Evolutionary conservation across 352 stramenopile genomes (phyloP).

Genomic region (Pythium aphanidermatum): DNA sequence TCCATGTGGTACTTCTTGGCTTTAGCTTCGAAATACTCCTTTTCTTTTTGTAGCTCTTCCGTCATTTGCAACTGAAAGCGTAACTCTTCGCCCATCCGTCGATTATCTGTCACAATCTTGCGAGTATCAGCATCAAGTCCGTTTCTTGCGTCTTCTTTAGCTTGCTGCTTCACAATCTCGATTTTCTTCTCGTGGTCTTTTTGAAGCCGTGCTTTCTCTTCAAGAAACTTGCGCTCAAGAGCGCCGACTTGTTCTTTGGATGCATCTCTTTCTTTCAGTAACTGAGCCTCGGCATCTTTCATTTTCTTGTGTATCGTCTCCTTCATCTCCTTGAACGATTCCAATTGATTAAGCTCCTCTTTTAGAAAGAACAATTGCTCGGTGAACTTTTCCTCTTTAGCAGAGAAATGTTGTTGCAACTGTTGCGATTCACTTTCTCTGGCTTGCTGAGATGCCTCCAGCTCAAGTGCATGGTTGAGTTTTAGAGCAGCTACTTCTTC

Average conservation of each 20-base stretch:
- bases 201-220: constrained; percentile 76
- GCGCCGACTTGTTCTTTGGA: constrained; percentile 46
- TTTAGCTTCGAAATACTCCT: constrained; percentile 53
- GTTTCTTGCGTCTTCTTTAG: constrained; percentile 86
- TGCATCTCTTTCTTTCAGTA: constrained; percentile 47
- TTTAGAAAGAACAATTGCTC: constrained; percentile 56
- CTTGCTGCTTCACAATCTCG: constrained; percentile 81
- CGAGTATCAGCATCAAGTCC: constrained; percentile 87
- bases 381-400: constrained; percentile 45
- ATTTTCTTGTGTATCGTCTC: constrained; percentile 49
- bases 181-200: constrained; percentile 86
- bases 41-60: constrained; percentile 84
- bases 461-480: constrained; percentile 52
- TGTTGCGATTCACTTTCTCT: constrained; percentile 42
- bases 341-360: constrained; percentile 61
- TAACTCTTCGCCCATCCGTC: constrained; percentile 90
- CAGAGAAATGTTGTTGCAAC: constrained; percentile 32
- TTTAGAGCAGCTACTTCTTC: constrained; percentile 73
- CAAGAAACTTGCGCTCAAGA: constrained; percentile 85
- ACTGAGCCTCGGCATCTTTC: constrained; percentile 53
- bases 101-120: constrained; percentile 91
- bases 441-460: constrained; percentile 41
- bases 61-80: constrained; percentile 90
- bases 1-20: constrained; percentile 64
- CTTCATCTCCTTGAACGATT: constrained; percentile 67